Evolutionary conservation across 1,284 basidiomycete species (phyloP).

Genomic region (Pascua sp.): DNA sequence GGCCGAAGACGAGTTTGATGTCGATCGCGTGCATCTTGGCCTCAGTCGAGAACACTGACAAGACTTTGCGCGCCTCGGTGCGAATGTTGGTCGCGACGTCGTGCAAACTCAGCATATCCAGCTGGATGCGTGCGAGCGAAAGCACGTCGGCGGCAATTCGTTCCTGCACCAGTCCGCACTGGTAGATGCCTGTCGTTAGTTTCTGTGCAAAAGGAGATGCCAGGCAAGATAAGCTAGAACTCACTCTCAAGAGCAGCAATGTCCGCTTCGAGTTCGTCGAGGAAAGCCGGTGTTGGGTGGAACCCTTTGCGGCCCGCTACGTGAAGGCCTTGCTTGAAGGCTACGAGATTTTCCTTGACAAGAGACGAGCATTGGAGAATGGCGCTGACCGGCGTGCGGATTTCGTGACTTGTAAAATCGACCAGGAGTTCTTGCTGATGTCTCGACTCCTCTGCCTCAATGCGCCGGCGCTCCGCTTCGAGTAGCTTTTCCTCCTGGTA

Average conservation of each 20-base stretch:
- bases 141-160: slow-evolving; percentile 51
- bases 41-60: slow-evolving; percentile 39
- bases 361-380: slow-evolving; percentile 46
- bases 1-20: slow-evolving; percentile 31
- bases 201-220: background rate
- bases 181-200: slow-evolving; percentile 24
- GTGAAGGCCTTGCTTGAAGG: slow-evolving; percentile 36
- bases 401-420: slow-evolving; percentile 48
- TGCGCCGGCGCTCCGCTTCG: slow-evolving; percentile 37
- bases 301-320: slow-evolving; percentile 24
- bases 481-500: slow-evolving; percentile 37
- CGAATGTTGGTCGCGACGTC: slow-evolving; percentile 45
- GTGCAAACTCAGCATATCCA: slow-evolving; percentile 41
- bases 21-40: slow-evolving; percentile 39
- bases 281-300: slow-evolving; percentile 33
- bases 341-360: slow-evolving; percentile 43
- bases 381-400: slow-evolving; percentile 44
- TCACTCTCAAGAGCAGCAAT: slow-evolving; percentile 26
- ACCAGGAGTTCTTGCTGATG: slow-evolving; percentile 47
- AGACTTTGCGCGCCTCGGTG: slow-evolving; percentile 42
- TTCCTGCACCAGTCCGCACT: slow-evolving; percentile 49
- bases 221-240: background rate
- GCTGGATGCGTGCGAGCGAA: slow-evolving; percentile 49
- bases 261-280: slow-evolving; percentile 42
- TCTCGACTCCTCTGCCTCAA: slow-evolving; percentile 38